These are phyloP conservation scores for Oryza glumipatula DNA, from an alignment of 176 grass and related monocot species.

Conservation along the genomic window DNA sequence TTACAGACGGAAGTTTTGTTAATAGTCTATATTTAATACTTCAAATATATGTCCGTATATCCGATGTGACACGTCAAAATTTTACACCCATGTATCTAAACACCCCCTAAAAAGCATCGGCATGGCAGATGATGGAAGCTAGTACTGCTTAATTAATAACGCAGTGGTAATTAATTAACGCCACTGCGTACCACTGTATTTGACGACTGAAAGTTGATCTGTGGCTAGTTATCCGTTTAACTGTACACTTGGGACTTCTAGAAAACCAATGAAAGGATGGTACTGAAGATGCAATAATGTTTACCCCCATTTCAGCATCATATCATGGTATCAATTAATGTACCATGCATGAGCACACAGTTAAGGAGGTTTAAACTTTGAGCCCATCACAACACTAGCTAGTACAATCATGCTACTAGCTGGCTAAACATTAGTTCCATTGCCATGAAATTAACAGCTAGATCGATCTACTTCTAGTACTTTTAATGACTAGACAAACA, in stretches of 20 bases:
- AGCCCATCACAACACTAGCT: not conserved
- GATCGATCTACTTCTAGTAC: too few species aligned
- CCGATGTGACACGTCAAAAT: too few species aligned
- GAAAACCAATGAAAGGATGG: not conserved
- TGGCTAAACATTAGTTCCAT: not conserved
- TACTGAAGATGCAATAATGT: not conserved
- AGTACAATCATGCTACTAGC: not conserved
- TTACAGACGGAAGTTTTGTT: too few species aligned
- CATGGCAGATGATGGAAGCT: too few species aligned
- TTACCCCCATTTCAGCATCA: too few species aligned
- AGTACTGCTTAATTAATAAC: not conserved
- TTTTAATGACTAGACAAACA: not conserved
- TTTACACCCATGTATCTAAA: too few species aligned
- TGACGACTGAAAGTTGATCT: not conserved
- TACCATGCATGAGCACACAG: too few species aligned
- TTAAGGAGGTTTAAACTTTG: too few species aligned
- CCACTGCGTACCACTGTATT: not conserved
- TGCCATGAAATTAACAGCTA: not conserved
- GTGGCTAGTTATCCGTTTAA: not conserved
- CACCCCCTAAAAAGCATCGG: too few species aligned
- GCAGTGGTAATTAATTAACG: not conserved
- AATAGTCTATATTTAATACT: too few species aligned
- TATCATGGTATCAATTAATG: too few species aligned
- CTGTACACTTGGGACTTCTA: not conserved
- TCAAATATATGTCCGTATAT: too few species aligned